These are phyloP conservation scores for Abelmoschus esculentus DNA, from an alignment of 345 rosid genomes.

Conservation along the genomic window DNA sequence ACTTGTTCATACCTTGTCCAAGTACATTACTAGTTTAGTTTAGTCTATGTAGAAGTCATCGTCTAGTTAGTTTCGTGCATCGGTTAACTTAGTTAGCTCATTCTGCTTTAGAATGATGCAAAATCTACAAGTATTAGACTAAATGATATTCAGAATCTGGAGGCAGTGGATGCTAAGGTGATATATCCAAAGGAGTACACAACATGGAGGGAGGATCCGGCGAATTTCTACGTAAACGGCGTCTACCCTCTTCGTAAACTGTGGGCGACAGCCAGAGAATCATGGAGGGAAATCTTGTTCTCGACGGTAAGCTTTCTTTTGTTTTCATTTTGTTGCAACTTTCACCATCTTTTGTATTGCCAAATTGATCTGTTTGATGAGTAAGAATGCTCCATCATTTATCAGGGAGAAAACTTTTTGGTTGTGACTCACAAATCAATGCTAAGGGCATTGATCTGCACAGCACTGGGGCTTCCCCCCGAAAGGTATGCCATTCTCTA, in stretches of 20 bases:
- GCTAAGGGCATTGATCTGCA: constrained; percentile 52
- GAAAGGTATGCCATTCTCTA: constrained; percentile 35
- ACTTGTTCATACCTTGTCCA: neutral
- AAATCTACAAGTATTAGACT: constrained; percentile 16
- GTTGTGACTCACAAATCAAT: constrained; percentile 67
- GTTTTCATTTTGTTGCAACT: neutral
- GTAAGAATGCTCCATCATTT: constrained; percentile 6
- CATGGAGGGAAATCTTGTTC: constrained; percentile 55
- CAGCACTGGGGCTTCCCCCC: constrained; percentile 53
- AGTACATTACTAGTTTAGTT: neutral
- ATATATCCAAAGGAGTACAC: constrained; percentile 43
- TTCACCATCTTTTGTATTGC: neutral
- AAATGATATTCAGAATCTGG: constrained; percentile 45
- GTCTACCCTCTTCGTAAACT: constrained; percentile 45
- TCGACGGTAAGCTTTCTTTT: constrained; percentile 36
- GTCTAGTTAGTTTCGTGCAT: neutral
- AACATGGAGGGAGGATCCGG: constrained; percentile 58
- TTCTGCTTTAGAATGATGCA: constrained; percentile 2
- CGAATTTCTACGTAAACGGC: constrained; percentile 50
- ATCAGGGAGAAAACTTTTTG: constrained; percentile 44
- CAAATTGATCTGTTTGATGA: constrained; percentile 12
- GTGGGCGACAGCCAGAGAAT: constrained; percentile 55
- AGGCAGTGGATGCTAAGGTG: constrained; percentile 64
- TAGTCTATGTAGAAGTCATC: neutral
- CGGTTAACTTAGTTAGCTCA: neutral